These are phyloP conservation scores for Penicillium paneum DNA, from an alignment of 2,329 filamentous ascomycete genomes.

Conservation along the genomic window DNA sequence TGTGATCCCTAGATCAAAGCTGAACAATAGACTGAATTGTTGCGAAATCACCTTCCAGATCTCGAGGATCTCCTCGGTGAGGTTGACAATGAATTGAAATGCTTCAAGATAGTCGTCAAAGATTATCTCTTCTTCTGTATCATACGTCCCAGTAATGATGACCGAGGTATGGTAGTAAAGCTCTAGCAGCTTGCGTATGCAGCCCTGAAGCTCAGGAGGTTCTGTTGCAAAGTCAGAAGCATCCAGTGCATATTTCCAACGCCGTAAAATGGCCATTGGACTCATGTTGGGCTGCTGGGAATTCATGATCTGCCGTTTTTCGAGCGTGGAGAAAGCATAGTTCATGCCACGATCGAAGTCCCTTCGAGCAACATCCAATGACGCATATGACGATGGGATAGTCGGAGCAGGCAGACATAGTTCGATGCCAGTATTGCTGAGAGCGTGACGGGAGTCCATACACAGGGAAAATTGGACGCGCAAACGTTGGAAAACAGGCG, in stretches of 20 bases:
- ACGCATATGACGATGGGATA: slow-evolving; percentile 1
- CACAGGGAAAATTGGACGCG: slow-evolving; percentile 9
- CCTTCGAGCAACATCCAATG: neutral
- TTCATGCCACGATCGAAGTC: slow-evolving; percentile 8
- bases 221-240: neutral
- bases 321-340: neutral
- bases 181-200: slow-evolving; percentile 1
- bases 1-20: slow-evolving; percentile 4
- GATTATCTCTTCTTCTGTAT: neutral
- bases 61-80: neutral
- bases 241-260: slow-evolving; percentile 2
- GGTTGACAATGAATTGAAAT: neutral
- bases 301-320: neutral
- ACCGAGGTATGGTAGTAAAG: slow-evolving; percentile 3
- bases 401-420: neutral
- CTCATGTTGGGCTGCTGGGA: neutral
- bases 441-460: slow-evolving; percentile 5
- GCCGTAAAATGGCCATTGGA: neutral
- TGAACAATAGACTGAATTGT: slow-evolving; percentile 1
- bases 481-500: slow-evolving; percentile 1
- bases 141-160: neutral
- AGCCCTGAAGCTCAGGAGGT: neutral
- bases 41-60: neutral
- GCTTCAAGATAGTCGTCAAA: neutral
- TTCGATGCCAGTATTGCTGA: neutral